Percentiles rank a stretch among this genome's conserved stretches.
phyloP scores from a whole-genome alignment of 169 alveolate genomes.

The Plasmodium cynomolgi region DNA sequence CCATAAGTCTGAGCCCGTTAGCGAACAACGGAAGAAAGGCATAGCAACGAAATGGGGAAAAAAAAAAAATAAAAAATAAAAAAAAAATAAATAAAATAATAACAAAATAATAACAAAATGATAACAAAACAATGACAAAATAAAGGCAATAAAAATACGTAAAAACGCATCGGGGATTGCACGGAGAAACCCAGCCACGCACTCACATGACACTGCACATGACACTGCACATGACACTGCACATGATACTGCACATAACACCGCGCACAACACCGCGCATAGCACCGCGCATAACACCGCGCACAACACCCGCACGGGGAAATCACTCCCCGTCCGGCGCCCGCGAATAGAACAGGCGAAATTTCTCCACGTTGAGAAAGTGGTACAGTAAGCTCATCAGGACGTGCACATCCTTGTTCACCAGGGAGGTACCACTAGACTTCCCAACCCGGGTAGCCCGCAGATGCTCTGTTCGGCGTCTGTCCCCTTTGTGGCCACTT shows the following conservation, averaged over 20 bases:
- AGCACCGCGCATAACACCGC: background rate
- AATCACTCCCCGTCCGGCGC: background rate
- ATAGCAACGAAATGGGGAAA: background rate
- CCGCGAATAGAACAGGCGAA: background rate
- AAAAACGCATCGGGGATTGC: background rate
- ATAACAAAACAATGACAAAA: no score
- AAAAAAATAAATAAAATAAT: no score
- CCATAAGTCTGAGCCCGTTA: background rate
- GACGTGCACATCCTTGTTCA: conserved; percentile 8
- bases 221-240: no score
- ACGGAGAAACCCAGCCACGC: background rate
- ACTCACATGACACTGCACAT: background rate
- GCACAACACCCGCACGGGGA: no score
- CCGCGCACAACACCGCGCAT: background rate
- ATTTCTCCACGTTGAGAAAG: conserved; percentile 17
- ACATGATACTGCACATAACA: no score
- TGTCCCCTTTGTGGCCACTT: background rate
- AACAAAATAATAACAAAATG: no score
- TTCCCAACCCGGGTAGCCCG: background rate
- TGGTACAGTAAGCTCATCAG: conserved; percentile 35
- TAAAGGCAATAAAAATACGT: background rate
- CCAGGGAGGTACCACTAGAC: background rate
- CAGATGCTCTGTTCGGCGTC: background rate
- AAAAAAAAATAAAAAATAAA: no score
- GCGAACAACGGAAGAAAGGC: background rate